phyloP scores from a whole-genome alignment of 192 early-diverging fungal genomes.

The Rhizophagus clarus region DNA sequence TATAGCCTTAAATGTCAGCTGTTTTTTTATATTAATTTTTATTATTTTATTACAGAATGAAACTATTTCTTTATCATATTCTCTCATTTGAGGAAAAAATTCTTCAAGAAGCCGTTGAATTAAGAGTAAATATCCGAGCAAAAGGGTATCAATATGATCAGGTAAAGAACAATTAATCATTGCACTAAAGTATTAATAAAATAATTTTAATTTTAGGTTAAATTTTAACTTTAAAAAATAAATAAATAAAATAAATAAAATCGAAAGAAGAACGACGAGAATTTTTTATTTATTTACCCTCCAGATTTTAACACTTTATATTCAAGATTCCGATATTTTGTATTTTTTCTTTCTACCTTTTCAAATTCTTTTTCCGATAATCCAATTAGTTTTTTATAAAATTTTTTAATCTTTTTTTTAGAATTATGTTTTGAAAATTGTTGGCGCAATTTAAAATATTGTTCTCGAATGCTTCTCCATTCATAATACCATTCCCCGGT shows the following conservation, averaged over 20 bases:
- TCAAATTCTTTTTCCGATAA: not conserved
- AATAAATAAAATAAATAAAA: too few species aligned
- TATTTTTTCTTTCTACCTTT: not conserved
- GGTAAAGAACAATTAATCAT: not conserved
- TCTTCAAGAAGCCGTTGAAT: not conserved
- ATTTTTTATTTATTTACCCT: not conserved
- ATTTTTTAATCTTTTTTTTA: not conserved
- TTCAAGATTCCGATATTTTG: not conserved
- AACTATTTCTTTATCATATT: not conserved
- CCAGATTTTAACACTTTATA: not conserved
- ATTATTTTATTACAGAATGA: slow-evolving; percentile 2
- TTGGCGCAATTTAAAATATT: not conserved
- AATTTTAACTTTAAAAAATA: not conserved
- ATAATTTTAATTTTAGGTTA: too few species aligned
- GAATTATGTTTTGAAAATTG: not conserved
- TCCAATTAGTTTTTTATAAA: not conserved
- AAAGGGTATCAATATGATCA: slow-evolving; percentile 1
- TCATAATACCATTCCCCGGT: slow-evolving; percentile 4
- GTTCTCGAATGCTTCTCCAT: not conserved
- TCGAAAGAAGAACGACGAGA: not conserved
- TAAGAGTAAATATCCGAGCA: slow-evolving; percentile 6
- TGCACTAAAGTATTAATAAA: too few species aligned
- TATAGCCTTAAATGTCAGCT: not conserved
- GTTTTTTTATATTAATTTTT: not conserved
- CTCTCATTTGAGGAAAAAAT: not conserved